A percentile compares a stretch with the other conserved stretches of the same genome.
These are phyloP conservation scores for Eucalyptus rudis DNA, from an alignment of 345 rosid genomes.

Conservation along the genomic window DNA sequence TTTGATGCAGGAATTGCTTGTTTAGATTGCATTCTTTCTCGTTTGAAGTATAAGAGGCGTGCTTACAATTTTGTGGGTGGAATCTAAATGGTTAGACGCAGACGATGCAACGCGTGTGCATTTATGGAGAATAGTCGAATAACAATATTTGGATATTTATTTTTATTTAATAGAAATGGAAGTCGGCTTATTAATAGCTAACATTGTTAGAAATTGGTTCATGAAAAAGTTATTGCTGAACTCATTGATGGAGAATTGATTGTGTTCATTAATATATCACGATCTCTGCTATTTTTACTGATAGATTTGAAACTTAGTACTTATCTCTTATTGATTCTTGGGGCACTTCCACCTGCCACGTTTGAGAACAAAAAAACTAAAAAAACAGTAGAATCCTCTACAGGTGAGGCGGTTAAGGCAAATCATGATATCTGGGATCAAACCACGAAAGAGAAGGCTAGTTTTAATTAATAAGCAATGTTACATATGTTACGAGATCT, in stretches of 20 bases:
- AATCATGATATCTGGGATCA: background rate
- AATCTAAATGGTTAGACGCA: background rate
- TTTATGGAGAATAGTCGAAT: background rate
- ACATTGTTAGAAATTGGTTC: background rate
- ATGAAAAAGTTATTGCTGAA: background rate
- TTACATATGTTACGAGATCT: background rate
- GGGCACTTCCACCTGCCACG: background rate
- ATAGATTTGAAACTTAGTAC: background rate
- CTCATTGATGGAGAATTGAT: background rate
- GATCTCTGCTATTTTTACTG: background rate
- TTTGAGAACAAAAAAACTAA: background rate
- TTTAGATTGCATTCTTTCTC: background rate
- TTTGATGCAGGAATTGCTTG: background rate
- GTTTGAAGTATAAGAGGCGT: background rate
- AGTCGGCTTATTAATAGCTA: background rate
- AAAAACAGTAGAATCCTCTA: background rate
- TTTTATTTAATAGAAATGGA: background rate
- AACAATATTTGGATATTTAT: background rate
- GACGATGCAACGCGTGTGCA: background rate
- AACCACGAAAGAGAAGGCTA: background rate
- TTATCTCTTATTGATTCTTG: background rate
- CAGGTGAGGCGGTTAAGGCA: background rate
- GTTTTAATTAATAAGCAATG: background rate
- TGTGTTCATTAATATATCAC: background rate
- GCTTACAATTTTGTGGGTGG: background rate